Evolutionary conservation across 2,329 filamentous ascomycete genomes (phyloP).

Genomic region (Ophiocordyceps robertsii): DNA sequence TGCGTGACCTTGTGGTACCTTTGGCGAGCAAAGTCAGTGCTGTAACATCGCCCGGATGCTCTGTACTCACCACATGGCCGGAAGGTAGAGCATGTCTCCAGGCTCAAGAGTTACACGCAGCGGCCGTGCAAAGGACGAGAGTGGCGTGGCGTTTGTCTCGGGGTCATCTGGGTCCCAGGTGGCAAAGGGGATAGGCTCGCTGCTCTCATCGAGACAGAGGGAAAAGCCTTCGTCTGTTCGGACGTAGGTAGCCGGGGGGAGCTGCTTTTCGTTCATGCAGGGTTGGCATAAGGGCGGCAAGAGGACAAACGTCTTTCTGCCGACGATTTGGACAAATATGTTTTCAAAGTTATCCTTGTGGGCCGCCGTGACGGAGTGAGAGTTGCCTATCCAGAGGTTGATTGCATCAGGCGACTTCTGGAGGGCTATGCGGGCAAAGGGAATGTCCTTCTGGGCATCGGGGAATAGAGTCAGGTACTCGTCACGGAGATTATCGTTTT

Average conservation of each 20-base stretch:
- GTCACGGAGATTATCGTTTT: conserved; percentile 68
- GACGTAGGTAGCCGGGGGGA: conserved; percentile 46
- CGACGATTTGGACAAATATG: conserved; percentile 64
- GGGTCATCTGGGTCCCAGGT: conserved; percentile 62
- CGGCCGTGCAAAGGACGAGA: conserved; percentile 46
- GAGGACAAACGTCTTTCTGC: conserved; percentile 61
- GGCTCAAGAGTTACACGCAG: conserved; percentile 54
- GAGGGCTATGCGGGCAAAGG: conserved; percentile 62
- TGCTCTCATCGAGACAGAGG: conserved; percentile 20
- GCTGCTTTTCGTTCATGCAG: conserved; percentile 50
- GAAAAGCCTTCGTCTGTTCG: conserved; percentile 16
- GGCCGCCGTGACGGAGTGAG: conserved; percentile 52
- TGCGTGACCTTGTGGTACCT: conserved; percentile 75
- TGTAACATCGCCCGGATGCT: background rate
- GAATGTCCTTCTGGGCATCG: conserved; percentile 50
- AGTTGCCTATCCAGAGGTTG: conserved; percentile 74
- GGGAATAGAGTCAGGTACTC: conserved; percentile 54
- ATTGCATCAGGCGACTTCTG: conserved; percentile 55
- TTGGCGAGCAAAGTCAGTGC: background rate
- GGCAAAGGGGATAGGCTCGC: conserved; percentile 46
- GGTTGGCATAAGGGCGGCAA: conserved; percentile 58
- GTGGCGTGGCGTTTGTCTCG: conserved; percentile 32
- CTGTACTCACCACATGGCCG: conserved; percentile 55
- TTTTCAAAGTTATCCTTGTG: conserved; percentile 84
- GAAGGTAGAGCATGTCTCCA: conserved; percentile 73